phyloP scores from a whole-genome alignment of 192 early-diverging fungal genomes.

The Backusella mclennaniae region DNA sequence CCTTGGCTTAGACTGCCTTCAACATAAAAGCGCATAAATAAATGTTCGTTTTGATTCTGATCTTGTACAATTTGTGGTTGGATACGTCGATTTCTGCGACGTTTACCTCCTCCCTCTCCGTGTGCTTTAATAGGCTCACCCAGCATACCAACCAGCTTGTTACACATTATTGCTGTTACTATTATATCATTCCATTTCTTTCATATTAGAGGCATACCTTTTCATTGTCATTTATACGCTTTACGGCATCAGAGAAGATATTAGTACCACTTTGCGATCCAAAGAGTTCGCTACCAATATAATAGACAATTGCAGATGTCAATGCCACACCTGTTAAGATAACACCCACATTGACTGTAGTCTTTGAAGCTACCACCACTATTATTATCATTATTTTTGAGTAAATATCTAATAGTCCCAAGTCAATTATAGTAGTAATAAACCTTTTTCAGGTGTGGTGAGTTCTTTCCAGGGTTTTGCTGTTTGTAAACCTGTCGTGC shows the following conservation, averaged over 20 bases:
- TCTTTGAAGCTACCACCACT: slow-evolving; percentile 53
- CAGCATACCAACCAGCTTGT: slow-evolving; percentile 17
- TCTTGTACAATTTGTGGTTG: slow-evolving; percentile 47
- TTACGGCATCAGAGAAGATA: slow-evolving; percentile 53
- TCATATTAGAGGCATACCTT: slow-evolving; percentile 1
- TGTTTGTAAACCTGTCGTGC: slow-evolving; percentile 5
- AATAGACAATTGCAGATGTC: slow-evolving; percentile 43
- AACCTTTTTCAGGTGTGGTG: slow-evolving; percentile 47
- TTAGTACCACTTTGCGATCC: slow-evolving; percentile 48
- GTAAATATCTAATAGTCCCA: neutral
- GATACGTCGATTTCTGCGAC: slow-evolving; percentile 16
- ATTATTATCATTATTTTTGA: neutral
- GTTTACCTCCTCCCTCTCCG: slow-evolving; percentile 27
- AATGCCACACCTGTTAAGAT: slow-evolving; percentile 44
- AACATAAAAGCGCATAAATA: slow-evolving; percentile 54
- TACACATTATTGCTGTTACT: no score
- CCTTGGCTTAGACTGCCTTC: slow-evolving; percentile 50
- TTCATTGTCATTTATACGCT: slow-evolving; percentile 43
- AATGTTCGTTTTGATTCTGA: slow-evolving; percentile 42
- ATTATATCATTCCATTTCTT: no score
- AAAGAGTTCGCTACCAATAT: slow-evolving; percentile 45
- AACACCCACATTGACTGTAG: slow-evolving; percentile 47
- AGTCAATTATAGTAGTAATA: neutral
- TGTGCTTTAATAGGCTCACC: slow-evolving; percentile 43
- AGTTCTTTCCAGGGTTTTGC: slow-evolving; percentile 50